Percentiles rank a stretch among this genome's conserved stretches.
phyloP scores from a whole-genome alignment of 441 rosid species.

The Erysimum pusillum region DNA sequence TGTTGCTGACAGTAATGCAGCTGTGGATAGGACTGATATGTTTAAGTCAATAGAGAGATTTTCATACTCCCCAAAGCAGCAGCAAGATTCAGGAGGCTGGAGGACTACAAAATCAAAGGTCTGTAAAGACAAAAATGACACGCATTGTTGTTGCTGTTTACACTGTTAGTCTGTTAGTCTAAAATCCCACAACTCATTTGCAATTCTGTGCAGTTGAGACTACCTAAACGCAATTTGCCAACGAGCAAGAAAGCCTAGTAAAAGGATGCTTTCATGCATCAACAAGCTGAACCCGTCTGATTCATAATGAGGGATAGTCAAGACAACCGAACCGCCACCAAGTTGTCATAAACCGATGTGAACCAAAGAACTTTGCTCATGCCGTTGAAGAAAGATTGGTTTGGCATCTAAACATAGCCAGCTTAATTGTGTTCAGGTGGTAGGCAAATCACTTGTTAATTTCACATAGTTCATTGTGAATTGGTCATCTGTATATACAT shows the following conservation, averaged over 20 bases:
- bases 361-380: conserved; percentile 25
- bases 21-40: conserved; percentile 51
- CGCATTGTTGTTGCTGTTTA: conserved; percentile 26
- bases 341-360: conserved; percentile 14
- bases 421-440: conserved; percentile 8
- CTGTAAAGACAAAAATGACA: conserved; percentile 31
- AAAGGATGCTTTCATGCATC: conserved; percentile 7
- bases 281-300: conserved; percentile 14
- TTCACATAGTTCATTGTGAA: neutral
- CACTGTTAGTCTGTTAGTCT: conserved; percentile 15
- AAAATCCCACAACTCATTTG: conserved; percentile 9
- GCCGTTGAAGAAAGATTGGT: conserved; percentile 23
- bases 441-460: conserved; percentile 13
- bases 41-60: conserved; percentile 64
- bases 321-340: conserved; percentile 6
- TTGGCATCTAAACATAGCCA: conserved; percentile 24
- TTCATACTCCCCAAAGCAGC: conserved; percentile 63
- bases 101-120: conserved; percentile 89
- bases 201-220: conserved; percentile 59
- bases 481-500: conserved; percentile 18
- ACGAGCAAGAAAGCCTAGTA: conserved; percentile 28
- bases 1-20: conserved; percentile 27
- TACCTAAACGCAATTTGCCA: conserved; percentile 54
- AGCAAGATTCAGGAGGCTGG: conserved; percentile 71
- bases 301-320: neutral